Base-by-base conservation (phyloP, 2,329 filamentous ascomycete genomes). In the Aureobasidium zeae region DNA sequence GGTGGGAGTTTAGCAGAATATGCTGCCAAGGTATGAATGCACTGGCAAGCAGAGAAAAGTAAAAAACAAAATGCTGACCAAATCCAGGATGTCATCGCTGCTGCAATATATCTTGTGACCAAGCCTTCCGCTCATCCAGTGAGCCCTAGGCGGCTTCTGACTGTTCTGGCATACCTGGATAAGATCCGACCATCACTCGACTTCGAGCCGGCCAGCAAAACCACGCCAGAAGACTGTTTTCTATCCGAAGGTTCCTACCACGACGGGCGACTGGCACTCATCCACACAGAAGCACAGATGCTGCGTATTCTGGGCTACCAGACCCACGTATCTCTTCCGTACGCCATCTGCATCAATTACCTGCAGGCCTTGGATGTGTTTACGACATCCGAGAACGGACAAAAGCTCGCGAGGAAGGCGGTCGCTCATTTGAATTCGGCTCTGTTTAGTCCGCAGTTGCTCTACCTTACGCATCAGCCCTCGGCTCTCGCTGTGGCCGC, bases 401-500 rank as follows among this genome's bases (percentile, higher is more conserved):
- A 74, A 0, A 64, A 64, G 5, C 69, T 93, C 2, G 75, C 83
- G 1, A 69, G 71, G 42, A 74, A 79, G 29, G 76, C 80, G 0
- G 69, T 94, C 31, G 78, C 79, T 39, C 81, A 94, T 57, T 72
- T 96, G n/a, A 96, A 94, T 60, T 79, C 84, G 6, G 81, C 85
- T 2, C 68, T 98, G 9, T 65, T 95, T 24, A 91, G 83, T 32
- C 88, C 91, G 7, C 89, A 96, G 63, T 70, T 93, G 58, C 69
- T 95, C 11, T 95, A 93, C 61, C 69, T 94, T 20, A 96, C 91
- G 2, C 88, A 95, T 58, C 91, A 96, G 60, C 89, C 91, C 1
- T 76, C 83, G 49, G 77, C 81, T 17, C 69, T 98, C 8, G 89
- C 91, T 4, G 86, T 86, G 2, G 85, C 88, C 1, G 86, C 88